Conservation (phyloP, 441 rosid genomes). For the Corymbia citriodora region DNA sequence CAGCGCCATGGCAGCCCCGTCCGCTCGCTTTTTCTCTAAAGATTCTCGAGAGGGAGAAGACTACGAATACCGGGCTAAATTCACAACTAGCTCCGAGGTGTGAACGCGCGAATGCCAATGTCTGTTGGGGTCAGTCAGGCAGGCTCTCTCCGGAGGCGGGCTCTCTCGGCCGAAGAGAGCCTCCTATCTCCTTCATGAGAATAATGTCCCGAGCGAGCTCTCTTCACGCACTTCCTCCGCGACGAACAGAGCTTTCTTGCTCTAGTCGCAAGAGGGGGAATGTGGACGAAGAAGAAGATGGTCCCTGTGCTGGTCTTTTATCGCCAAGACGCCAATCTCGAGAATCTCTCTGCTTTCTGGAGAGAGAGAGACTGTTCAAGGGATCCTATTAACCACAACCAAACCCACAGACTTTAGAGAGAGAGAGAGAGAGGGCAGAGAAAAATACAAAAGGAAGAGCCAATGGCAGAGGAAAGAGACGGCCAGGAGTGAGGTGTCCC, state of each 20-base stretch:
- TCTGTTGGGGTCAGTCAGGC: background rate
- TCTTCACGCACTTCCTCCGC: background rate
- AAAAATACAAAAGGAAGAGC: conserved; percentile 9
- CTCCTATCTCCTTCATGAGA: conserved; percentile 55
- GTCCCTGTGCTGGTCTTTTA: conserved; percentile 27
- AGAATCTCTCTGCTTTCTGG: conserved; percentile 12
- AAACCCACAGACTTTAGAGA: background rate
- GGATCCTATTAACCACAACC: background rate
- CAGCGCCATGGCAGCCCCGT: conserved; percentile 38
- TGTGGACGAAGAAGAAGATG: background rate
- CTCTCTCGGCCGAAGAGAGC: conserved; percentile 69
- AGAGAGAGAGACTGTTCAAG: background rate
- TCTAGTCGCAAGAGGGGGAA: background rate
- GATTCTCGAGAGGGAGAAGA: background rate
- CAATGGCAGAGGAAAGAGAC: conserved; percentile 8
- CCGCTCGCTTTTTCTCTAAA: background rate
- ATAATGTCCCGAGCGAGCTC: background rate
- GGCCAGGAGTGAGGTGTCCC: background rate
- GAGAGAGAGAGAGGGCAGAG: background rate
- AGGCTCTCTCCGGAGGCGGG: conserved; percentile 32
- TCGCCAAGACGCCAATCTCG: conserved; percentile 48
- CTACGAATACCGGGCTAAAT: background rate
- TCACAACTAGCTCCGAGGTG: background rate
- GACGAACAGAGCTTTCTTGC: background rate
- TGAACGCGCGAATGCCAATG: background rate